A percentile compares a stretch with the other conserved stretches of the same genome.
These are phyloP conservation scores for Trichoderma pleuroti DNA, from an alignment of 2,329 filamentous ascomycete species.

Conservation along the genomic window DNA sequence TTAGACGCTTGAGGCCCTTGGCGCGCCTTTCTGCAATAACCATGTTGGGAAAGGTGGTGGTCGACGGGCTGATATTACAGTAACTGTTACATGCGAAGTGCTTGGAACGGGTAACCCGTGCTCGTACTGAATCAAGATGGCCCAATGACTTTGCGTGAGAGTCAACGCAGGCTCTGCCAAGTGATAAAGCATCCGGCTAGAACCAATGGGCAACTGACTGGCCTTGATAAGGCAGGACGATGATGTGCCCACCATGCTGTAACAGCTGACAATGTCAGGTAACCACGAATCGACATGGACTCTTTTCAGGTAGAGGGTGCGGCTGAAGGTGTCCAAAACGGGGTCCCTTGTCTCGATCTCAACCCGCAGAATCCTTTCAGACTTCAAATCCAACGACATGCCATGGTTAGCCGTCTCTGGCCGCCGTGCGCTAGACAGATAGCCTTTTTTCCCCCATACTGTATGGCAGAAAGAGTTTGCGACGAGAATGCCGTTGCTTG, in stretches of 20 bases:
- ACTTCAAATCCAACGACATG: neutral
- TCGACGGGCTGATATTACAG: neutral
- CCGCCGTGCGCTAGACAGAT: neutral
- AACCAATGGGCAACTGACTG: neutral
- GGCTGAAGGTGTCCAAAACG: neutral
- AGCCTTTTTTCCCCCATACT: neutral
- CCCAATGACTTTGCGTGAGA: neutral
- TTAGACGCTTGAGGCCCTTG: neutral
- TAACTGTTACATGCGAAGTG: neutral
- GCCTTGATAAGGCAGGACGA: neutral
- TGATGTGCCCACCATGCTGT: neutral
- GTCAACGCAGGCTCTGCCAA: neutral
- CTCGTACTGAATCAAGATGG: neutral
- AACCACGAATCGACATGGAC: neutral
- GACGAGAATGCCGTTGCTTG: neutral
- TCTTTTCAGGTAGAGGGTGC: neutral
- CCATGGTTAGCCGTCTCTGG: conserved; percentile 2
- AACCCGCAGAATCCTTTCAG: conserved; percentile 1
- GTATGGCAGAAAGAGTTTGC: neutral
- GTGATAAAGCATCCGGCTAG: neutral
- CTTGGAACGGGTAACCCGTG: neutral
- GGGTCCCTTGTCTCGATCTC: neutral
- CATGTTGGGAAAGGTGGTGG: neutral
- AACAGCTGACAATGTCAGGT: neutral
- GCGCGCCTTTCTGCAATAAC: neutral